Evolutionary conservation across 768 basidiomycete genomes (phyloP).

Genomic region (Russula brevipes): DNA sequence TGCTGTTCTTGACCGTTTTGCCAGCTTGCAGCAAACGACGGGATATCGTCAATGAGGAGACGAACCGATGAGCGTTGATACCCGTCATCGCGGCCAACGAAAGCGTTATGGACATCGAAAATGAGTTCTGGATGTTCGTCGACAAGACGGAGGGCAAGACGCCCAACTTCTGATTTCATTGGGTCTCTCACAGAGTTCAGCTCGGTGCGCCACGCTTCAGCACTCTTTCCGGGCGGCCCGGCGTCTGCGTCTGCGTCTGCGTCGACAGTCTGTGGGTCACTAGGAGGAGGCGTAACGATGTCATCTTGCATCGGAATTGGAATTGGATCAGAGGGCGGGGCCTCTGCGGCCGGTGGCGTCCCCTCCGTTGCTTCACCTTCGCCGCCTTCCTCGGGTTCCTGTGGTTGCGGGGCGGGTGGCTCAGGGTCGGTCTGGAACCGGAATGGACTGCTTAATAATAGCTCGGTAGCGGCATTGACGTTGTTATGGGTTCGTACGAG

Average conservation of each 20-base stretch:
- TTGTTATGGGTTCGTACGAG: conserved; percentile 84
- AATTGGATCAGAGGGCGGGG: conserved; percentile 27
- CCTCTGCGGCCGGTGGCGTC: conserved; percentile 13
- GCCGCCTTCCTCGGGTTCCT: conserved; percentile 23
- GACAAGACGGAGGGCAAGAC: conserved; percentile 69
- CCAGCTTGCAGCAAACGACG: conserved; percentile 56
- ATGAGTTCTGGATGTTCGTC: conserved; percentile 85
- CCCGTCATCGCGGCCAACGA: conserved; percentile 56
- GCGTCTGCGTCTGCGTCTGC: conserved; percentile 16
- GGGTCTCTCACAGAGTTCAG: conserved; percentile 63
- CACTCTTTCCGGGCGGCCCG: conserved; percentile 38
- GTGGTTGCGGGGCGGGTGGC: conserved; percentile 33
- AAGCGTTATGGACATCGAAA: conserved; percentile 82
- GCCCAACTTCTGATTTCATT: conserved; percentile 58
- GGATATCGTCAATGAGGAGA: conserved; percentile 73
- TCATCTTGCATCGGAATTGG: conserved; percentile 32
- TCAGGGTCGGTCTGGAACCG: conserved; percentile 66
- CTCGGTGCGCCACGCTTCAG: conserved; percentile 61
- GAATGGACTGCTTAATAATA: conserved; percentile 77
- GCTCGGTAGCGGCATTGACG: conserved; percentile 80
- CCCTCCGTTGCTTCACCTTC: conserved; percentile 24
- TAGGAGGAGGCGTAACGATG: conserved; percentile 25
- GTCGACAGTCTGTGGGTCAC: neutral
- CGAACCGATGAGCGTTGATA: conserved; percentile 63
- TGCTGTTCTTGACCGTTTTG: conserved; percentile 70